phyloP scores from a whole-genome alignment of 495 filamentous ascomycete genomes.

The Thermochaetoides thermophila region DNA sequence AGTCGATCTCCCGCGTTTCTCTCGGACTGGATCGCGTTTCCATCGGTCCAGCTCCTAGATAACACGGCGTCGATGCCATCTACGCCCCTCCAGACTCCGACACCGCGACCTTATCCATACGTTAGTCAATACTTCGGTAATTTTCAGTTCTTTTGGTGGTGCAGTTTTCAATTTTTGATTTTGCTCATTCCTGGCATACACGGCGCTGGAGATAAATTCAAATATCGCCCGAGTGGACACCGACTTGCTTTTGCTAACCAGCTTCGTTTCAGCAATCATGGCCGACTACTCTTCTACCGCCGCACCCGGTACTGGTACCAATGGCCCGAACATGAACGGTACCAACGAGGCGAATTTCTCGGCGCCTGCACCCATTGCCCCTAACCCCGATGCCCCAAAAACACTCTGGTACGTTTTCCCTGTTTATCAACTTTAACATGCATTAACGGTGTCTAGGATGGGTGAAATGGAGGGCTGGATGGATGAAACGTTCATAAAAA shows the following conservation, averaged over 20 bases:
- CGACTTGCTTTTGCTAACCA: background rate
- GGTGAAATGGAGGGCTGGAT: constrained; percentile 99
- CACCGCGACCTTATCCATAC: too few relatives aligned
- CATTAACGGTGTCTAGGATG: too few relatives aligned
- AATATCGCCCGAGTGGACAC: background rate
- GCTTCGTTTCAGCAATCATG: constrained; percentile 9
- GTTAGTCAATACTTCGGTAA: too few relatives aligned
- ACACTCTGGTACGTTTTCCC: constrained; percentile 28
- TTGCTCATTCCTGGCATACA: too few relatives aligned
- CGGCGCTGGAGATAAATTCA: too few relatives aligned
- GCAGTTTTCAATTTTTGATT: too few relatives aligned
- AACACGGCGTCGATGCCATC: too few relatives aligned
- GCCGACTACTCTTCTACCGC: constrained; percentile 14
- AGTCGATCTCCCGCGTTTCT: too few relatives aligned
- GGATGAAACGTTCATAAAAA: constrained; percentile 96
- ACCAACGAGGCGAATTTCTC: constrained; percentile 10
- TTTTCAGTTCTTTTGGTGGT: too few relatives aligned
- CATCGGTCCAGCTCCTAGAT: too few relatives aligned
- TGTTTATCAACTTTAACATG: constrained; percentile 25
- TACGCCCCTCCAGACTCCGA: too few relatives aligned
- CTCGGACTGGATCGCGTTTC: too few relatives aligned
- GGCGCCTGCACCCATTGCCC: constrained; percentile 4
- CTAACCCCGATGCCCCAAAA: constrained; percentile 18
- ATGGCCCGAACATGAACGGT: constrained; percentile 19
- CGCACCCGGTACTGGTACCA: constrained; percentile 11